These are phyloP conservation scores for Pseudonitzschia delicatissima DNA, from an alignment of 108 stramenopile species.

Conservation along the genomic window DNA sequence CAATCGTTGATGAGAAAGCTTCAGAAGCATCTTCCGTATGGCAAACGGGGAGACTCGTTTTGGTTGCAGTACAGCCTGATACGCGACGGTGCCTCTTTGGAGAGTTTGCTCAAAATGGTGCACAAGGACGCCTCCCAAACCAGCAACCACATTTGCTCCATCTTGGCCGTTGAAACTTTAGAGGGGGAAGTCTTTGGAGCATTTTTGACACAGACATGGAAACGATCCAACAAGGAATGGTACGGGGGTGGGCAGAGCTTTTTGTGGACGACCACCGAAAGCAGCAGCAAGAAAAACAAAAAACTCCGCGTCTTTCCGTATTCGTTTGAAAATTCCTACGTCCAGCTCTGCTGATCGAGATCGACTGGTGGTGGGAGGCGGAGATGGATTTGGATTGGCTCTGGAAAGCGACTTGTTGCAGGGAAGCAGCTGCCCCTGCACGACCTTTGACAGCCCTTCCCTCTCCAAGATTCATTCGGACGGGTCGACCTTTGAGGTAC, in stretches of 20 bases:
- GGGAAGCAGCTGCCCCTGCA: conserved; percentile 56
- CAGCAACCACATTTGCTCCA: conserved; percentile 1
- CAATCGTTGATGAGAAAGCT: conserved; percentile 71
- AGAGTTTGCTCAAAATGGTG: conserved; percentile 40
- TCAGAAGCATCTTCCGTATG: conserved; percentile 53
- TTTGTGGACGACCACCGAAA: conserved; percentile 29
- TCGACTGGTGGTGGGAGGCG: conserved; percentile 63
- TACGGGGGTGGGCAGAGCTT: conserved; percentile 64
- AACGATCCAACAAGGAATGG: conserved; percentile 53
- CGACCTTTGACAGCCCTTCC: conserved; percentile 65
- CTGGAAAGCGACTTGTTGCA: conserved; percentile 50
- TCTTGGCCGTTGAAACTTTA: conserved; percentile 71
- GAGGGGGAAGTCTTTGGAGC: conserved; percentile 81
- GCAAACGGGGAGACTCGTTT: conserved; percentile 54
- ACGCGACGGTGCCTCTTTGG: conserved; percentile 74
- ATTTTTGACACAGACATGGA: conserved; percentile 61
- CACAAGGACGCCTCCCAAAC: not conserved
- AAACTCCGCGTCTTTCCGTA: conserved; percentile 64
- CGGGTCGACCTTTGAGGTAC: conserved; percentile 64
- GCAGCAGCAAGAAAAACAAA: conserved; percentile 51
- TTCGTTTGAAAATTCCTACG: conserved; percentile 52
- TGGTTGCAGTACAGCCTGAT: conserved; percentile 74
- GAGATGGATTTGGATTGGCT: conserved; percentile 68
- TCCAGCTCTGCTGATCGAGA: conserved; percentile 67
- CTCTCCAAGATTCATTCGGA: conserved; percentile 35